Base-by-base conservation (phyloP, 2,329 filamentous ascomycete species). In the Colletotrichum simmondsii region DNA sequence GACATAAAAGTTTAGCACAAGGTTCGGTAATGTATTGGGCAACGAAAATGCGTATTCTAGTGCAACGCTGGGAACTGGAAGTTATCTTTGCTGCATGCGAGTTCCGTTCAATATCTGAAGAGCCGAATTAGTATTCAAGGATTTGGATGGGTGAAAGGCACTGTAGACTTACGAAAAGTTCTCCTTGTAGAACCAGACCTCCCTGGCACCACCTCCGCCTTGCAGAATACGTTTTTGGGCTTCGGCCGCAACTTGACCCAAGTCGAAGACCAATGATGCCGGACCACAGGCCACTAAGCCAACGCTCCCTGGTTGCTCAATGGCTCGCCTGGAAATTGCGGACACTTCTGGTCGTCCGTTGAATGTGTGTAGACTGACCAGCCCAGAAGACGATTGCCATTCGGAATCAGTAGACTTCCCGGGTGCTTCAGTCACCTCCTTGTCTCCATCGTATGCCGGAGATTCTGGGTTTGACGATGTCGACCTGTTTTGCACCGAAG, bases 101-200 rank as follows among this genome's bases (percentile, higher is more conserved):
- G 30, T 32, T 3, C 8, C 30, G 16, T 19, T 46, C 16, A 46
- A n/a, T 46, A 46, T n/a, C 42, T 46, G 7, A 1, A 46, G 3
- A n/a, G 42, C 42, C 42, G 3, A 16, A 6, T 46, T 46, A 46
- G 42, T 19, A 19, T 5, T 14, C 52, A 24, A 10, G 5, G 5
- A 53, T 10, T 24, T 22, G 16, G n/a, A 52, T 53, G n/a, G n/a
- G n/a, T 7, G 10, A 52, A 52, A 22, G 16, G n/a, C 16, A 19
- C 5, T 4, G 2, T 4, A 14, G 24, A 73, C 74, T 71, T 71
- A 78, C 63, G 75, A 78, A 24, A 79, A 80, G 11, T 70, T 67
- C 42, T 78, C 77, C 24, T 75, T 75, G 30, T 79, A 77, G 2
- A 79, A 75, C 75, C 75, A 78, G 7, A 80, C 73, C 56, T 78